Conservation (phyloP, 1,284 basidiomycete genomes). For the Xanthoconium separans region DNA sequence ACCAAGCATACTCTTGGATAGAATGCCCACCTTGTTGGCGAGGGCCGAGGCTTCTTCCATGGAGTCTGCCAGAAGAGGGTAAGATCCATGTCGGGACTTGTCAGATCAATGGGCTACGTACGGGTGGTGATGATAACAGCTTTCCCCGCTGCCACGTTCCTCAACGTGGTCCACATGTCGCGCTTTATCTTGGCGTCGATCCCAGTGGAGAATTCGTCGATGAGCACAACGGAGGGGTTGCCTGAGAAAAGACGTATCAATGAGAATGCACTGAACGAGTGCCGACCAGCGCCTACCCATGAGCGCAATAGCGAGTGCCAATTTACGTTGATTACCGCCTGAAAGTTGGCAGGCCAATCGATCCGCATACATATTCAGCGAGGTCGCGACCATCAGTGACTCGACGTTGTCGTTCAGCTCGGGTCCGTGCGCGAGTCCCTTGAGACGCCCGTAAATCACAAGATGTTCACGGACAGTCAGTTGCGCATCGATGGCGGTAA, state of each 20-base stretch:
- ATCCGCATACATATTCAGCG: conserved; percentile 61
- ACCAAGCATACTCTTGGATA: conserved; percentile 69
- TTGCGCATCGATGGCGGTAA: conserved; percentile 78
- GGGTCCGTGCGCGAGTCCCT: conserved; percentile 55
- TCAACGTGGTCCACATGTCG: conserved; percentile 77
- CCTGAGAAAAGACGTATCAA: conserved; percentile 37
- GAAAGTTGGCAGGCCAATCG: conserved; percentile 71
- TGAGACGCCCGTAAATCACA: conserved; percentile 61
- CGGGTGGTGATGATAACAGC: conserved; percentile 69
- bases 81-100: background rate
- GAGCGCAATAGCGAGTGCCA: conserved; percentile 75
- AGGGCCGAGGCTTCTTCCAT: conserved; percentile 85
- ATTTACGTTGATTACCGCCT: conserved; percentile 80
- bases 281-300: conserved; percentile 50
- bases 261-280: background rate
- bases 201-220: conserved; percentile 83
- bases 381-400: conserved; percentile 58
- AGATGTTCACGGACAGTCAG: conserved; percentile 78
- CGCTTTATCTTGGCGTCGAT: conserved; percentile 83
- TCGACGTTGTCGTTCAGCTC: conserved; percentile 57
- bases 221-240: conserved; percentile 74
- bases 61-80: conserved; percentile 47
- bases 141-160: conserved; percentile 62
- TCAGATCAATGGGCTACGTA: conserved; percentile 34
- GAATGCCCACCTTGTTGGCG: conserved; percentile 70